These are phyloP conservation scores for Zizania latifolia DNA, from an alignment of 176 grass and related monocot genomes.

Conservation along the genomic window DNA sequence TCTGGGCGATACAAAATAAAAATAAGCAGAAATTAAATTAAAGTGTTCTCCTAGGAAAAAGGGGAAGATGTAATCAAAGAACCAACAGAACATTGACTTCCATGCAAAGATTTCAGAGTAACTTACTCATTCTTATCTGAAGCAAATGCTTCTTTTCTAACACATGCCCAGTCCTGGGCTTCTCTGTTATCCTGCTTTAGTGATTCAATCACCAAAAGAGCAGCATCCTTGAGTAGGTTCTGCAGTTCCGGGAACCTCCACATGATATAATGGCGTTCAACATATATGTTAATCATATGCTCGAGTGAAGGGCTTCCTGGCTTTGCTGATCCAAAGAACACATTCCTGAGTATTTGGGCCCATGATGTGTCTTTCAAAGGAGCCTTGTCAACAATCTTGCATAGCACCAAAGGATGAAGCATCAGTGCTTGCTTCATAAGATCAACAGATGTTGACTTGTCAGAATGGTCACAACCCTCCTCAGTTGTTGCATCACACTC, in stretches of 20 bases:
- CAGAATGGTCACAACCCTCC: slow-evolving; percentile 28
- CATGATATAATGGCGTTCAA: slow-evolving; percentile 91
- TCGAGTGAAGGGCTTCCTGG: slow-evolving; percentile 87
- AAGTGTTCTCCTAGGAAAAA: not conserved
- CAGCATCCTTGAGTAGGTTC: slow-evolving; percentile 78
- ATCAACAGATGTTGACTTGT: slow-evolving; percentile 70
- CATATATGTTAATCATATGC: slow-evolving; percentile 95
- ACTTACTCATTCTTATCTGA: slow-evolving; percentile 98
- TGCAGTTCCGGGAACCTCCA: slow-evolving; percentile 98
- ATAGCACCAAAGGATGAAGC: slow-evolving; percentile 83
- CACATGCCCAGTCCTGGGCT: slow-evolving; percentile 74
- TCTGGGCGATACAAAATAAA: not conserved
- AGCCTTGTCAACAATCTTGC: slow-evolving; percentile 80
- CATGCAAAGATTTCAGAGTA: not conserved
- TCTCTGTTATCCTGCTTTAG: slow-evolving; percentile 71
- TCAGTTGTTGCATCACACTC: slow-evolving; percentile 42
- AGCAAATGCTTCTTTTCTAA: slow-evolving; percentile 81
- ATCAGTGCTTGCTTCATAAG: slow-evolving; percentile 98
- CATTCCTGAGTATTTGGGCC: slow-evolving; percentile 78
- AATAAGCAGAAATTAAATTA: not conserved
- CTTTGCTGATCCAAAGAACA: slow-evolving; percentile 92
- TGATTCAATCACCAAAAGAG: slow-evolving; percentile 74
- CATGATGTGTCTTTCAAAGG: slow-evolving; percentile 84
- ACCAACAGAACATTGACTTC: not conserved
- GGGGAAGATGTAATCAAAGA: not conserved